Conservation (phyloP, 1,284 basidiomycete genomes). For the Leccinum fallax region DNA sequence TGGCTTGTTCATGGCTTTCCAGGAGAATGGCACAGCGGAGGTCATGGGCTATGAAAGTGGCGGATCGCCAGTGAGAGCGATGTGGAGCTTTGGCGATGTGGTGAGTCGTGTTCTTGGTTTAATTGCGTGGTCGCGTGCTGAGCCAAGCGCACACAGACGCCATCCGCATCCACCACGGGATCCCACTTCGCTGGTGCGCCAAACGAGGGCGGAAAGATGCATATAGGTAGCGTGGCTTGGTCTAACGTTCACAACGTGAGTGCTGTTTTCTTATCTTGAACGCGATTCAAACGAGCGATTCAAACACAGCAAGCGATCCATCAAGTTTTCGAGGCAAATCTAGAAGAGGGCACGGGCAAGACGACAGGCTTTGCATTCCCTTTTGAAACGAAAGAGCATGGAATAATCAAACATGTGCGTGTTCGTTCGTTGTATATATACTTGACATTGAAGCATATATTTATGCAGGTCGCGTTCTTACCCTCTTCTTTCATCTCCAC, state of each 20-base stretch:
- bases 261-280: conserved; percentile 18
- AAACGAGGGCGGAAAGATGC: conserved; percentile 57
- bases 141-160: conserved; percentile 32
- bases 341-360: conserved; percentile 56
- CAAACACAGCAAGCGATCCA: conserved; percentile 48
- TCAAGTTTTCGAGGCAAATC: conserved; percentile 61
- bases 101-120: conserved; percentile 40
- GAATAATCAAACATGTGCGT: conserved; percentile 70
- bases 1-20: conserved; percentile 56
- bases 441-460: neutral
- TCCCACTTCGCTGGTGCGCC: conserved; percentile 65
- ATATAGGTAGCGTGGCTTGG: conserved; percentile 78
- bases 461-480: conserved; percentile 55
- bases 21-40: conserved; percentile 55
- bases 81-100: conserved; percentile 63
- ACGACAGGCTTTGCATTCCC: conserved; percentile 67
- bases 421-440: neutral
- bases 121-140: conserved; percentile 3
- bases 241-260: conserved; percentile 59
- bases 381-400: conserved; percentile 73
- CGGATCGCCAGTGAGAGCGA: conserved; percentile 44
- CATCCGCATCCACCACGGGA: conserved; percentile 43
- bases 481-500: conserved; percentile 37
- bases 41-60: conserved; percentile 49
- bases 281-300: neutral